These are phyloP conservation scores for Aplosporella prunicola DNA, from an alignment of 2,329 filamentous ascomycete species.

Conservation along the genomic window DNA sequence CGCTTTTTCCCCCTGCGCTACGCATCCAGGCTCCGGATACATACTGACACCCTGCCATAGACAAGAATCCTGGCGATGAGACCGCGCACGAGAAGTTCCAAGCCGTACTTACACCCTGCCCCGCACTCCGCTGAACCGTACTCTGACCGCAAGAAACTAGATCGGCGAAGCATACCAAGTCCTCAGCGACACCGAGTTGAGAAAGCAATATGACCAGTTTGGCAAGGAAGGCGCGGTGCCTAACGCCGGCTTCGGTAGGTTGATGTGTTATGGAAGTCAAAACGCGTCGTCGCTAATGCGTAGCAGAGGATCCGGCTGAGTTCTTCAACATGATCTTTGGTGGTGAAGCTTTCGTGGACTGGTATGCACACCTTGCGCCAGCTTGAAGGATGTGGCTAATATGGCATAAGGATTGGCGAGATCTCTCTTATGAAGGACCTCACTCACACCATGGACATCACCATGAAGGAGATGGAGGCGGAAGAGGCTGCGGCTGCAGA, in stretches of 20 bases:
- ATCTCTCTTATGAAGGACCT: conserved; percentile 98
- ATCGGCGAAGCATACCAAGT: conserved; percentile 69
- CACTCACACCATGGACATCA: conserved; percentile 97
- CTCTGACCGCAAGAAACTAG: conserved; percentile 25
- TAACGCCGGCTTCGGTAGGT: conserved; percentile 78
- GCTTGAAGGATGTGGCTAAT: conserved; percentile 5
- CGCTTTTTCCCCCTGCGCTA: conserved; percentile 2
- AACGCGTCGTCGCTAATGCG: background rate
- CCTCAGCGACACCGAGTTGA: conserved; percentile 75
- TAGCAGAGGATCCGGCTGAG: conserved; percentile 75
- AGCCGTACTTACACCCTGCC: conserved; percentile 45
- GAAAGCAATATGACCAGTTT: conserved; percentile 90
- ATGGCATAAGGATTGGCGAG: conserved; percentile 64
- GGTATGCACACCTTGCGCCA: conserved; percentile 33
- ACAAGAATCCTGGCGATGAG: conserved; percentile 97
- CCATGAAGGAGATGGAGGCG: conserved; percentile 70
- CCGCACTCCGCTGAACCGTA: conserved; percentile 2
- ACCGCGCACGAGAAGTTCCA: conserved; percentile 93
- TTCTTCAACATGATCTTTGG: conserved; percentile 99
- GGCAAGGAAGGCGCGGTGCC: conserved; percentile 93
- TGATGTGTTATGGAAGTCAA: conserved; percentile 14
- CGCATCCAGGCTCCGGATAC: conserved; percentile 10
- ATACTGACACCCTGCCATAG: conserved; percentile 35
- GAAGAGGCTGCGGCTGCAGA: conserved; percentile 49
- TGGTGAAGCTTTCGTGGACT: conserved; percentile 88